Percentiles rank a stretch among this genome's conserved stretches.
phyloP scores from a whole-genome alignment of 2,329 filamentous ascomycete species.

The Metarhizium humberi region DNA sequence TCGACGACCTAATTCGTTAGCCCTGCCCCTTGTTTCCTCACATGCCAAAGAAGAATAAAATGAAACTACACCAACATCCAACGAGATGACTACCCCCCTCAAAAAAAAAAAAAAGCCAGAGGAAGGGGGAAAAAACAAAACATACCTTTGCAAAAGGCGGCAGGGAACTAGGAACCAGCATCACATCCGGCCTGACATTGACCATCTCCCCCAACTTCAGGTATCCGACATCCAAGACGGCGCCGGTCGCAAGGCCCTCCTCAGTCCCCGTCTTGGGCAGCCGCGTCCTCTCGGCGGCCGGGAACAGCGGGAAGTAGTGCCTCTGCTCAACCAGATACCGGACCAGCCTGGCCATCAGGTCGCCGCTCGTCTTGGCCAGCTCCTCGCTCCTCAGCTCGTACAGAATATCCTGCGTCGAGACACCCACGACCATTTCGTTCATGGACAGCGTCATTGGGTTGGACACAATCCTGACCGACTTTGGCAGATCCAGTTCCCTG shows the following conservation, averaged over 20 bases:
- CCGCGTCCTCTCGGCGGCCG: slow-evolving; percentile 60
- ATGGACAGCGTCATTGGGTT: slow-evolving; percentile 86
- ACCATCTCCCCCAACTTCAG: slow-evolving; percentile 87
- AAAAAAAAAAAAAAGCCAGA: not conserved
- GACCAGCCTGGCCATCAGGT: slow-evolving; percentile 62
- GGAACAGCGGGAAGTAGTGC: slow-evolving; percentile 85
- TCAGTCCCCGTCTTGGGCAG: slow-evolving; percentile 56
- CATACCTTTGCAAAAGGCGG: slow-evolving; percentile 81
- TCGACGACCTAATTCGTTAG: slow-evolving; percentile 63
- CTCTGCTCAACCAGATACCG: slow-evolving; percentile 79
- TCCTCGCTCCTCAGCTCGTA: slow-evolving; percentile 76
- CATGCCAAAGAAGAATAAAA: too few relatives aligned
- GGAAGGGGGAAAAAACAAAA: not conserved
- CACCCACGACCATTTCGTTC: slow-evolving; percentile 76
- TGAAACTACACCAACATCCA: too few relatives aligned
- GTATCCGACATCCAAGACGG: slow-evolving; percentile 75
- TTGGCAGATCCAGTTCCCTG: slow-evolving; percentile 71
- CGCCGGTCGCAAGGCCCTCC: slow-evolving; percentile 56
- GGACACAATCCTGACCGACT: slow-evolving; percentile 66
- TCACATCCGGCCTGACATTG: slow-evolving; percentile 72
- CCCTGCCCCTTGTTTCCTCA: not conserved
- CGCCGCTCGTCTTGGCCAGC: slow-evolving; percentile 28
- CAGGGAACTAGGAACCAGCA: slow-evolving; percentile 73
- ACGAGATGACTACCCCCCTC: too few relatives aligned
- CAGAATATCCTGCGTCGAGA: slow-evolving; percentile 76